phyloP scores from a whole-genome alignment of 768 basidiomycete genomes.

The Suillus placidus region DNA sequence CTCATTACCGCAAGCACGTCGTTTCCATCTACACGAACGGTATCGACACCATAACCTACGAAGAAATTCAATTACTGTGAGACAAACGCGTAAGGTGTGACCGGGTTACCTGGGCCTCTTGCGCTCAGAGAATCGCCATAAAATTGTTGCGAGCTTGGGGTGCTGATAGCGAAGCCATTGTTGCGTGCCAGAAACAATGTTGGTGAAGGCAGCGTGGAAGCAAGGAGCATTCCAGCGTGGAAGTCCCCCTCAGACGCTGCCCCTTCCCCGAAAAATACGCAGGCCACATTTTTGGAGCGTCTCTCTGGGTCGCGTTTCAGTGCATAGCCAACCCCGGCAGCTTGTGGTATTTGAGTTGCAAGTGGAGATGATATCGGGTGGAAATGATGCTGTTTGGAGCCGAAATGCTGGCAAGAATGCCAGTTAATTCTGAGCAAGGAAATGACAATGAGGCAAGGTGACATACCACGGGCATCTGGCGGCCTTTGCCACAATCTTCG shows the following conservation, averaged over 20 bases:
- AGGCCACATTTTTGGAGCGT: constrained; percentile 73
- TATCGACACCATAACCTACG: constrained; percentile 77
- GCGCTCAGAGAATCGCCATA: constrained; percentile 92
- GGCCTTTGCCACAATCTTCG: constrained; percentile 83
- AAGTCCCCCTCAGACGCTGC: constrained; percentile 96
- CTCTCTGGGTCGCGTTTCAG: constrained; percentile 75
- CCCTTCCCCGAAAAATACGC: constrained; percentile 92
- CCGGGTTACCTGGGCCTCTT: constrained; percentile 68
- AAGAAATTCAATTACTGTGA: not conserved
- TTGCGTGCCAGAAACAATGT: constrained; percentile 76
- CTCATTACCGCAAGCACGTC: constrained; percentile 83
- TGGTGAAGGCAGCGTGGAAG: constrained; percentile 75
- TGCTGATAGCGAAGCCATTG: constrained; percentile 95
- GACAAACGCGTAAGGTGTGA: not conserved
- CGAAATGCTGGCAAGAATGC: constrained; percentile 66
- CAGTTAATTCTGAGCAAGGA: constrained; percentile 4
- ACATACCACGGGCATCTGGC: constrained; percentile 91
- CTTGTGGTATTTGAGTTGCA: constrained; percentile 94
- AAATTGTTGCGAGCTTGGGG: constrained; percentile 86
- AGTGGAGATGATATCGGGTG: constrained; percentile 94
- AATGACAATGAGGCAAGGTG: not conserved
- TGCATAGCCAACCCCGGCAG: constrained; percentile 91
- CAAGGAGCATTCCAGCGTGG: constrained; percentile 85
- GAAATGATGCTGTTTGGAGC: constrained; percentile 82
- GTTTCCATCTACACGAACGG: constrained; percentile 92